These are phyloP conservation scores for Saccharomyces jurei DNA, from an alignment of 805 yeast species.

Conservation along the genomic window DNA sequence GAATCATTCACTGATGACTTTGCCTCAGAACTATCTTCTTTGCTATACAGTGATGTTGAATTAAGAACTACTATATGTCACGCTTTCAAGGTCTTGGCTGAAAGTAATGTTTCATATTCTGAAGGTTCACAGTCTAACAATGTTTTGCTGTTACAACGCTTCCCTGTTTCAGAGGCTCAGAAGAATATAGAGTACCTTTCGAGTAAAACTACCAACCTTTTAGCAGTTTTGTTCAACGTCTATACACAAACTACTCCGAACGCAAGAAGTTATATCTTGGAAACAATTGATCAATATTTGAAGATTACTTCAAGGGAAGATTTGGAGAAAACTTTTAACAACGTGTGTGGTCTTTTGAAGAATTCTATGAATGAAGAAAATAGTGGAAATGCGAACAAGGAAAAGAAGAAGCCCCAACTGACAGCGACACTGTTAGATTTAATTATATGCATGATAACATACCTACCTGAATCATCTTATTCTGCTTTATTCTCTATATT, in stretches of 20 bases:
- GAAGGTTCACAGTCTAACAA: slow-evolving; percentile 53
- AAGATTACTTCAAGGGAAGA: slow-evolving; percentile 62
- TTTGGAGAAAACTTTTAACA: slow-evolving; percentile 68
- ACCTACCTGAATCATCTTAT: slow-evolving; percentile 64
- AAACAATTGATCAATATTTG: slow-evolving; percentile 75
- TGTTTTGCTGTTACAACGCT: slow-evolving; percentile 49
- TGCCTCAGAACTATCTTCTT: slow-evolving; percentile 67
- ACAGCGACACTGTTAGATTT: slow-evolving; percentile 88
- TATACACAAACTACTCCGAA: slow-evolving; percentile 84
- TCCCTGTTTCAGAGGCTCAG: slow-evolving; percentile 49
- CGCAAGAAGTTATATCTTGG: slow-evolving; percentile 74
- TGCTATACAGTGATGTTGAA: slow-evolving; percentile 65
- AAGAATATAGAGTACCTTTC: slow-evolving; percentile 56
- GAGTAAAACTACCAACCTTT: slow-evolving; percentile 59
- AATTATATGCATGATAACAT: slow-evolving; percentile 77
- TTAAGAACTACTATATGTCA: slow-evolving; percentile 79
- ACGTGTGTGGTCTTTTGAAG: slow-evolving; percentile 73
- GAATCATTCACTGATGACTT: slow-evolving; percentile 62
- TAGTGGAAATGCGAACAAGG: slow-evolving; percentile 12
- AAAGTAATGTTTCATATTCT: slow-evolving; percentile 52
- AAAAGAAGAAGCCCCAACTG: slow-evolving; percentile 34
- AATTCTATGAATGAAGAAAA: slow-evolving; percentile 59
- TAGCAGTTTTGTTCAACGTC: slow-evolving; percentile 85
- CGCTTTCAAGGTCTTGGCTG: slow-evolving; percentile 68
- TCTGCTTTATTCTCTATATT: slow-evolving; percentile 73